Base-by-base conservation (phyloP, 257 asterid species). In the Solanum commersonii region DNA sequence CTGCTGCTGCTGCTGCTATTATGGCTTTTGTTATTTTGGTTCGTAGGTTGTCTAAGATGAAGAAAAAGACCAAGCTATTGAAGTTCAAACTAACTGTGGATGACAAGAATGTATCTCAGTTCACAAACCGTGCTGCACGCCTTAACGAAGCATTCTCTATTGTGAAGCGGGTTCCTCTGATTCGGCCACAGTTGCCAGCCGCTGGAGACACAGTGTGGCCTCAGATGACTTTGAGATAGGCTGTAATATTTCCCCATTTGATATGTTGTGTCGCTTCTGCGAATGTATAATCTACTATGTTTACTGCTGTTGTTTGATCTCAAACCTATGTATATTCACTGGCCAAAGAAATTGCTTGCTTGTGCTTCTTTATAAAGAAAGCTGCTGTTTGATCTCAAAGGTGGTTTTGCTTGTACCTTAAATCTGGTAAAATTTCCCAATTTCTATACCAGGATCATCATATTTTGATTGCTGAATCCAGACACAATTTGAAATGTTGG, bases 401-500 rank as follows among this genome's bases (percentile, higher is more conserved):
- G 98, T 78, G 99, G 99, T 8, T 96, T 97, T 73, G 93, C 99
- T 31, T 96, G 99, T 88, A 96, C 99, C 12, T 98, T 96, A n/a
- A 98, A 96, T 89, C 97, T 97, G 18, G 99, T 97, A 88, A 68
- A 68, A 93, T 37, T 40, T 79, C 59, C 23, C 40, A 49, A 52
- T 29, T 22, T 22, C 74, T 84, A 5, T 59, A 40, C 49, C 25
- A 63, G 25, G 79, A 35, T 85, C 59, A 34, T 10, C 5, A 31
- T 12, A 42, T 40, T 40, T 40, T 40, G 14, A 40, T 40, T 10
- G 14, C 46, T 40, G 46, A 40, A 40, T 40, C 46, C 46, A 40
- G 10, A 40, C 46, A 40, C 10, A 40, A 10, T 40, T 40, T 10
- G 46, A 40, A 40, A 40, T 40, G 46, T 40, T 40, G 46, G 46